These are phyloP conservation scores for Favolaschia claudopus DNA, from an alignment of 768 basidiomycete species.

Conservation along the genomic window DNA sequence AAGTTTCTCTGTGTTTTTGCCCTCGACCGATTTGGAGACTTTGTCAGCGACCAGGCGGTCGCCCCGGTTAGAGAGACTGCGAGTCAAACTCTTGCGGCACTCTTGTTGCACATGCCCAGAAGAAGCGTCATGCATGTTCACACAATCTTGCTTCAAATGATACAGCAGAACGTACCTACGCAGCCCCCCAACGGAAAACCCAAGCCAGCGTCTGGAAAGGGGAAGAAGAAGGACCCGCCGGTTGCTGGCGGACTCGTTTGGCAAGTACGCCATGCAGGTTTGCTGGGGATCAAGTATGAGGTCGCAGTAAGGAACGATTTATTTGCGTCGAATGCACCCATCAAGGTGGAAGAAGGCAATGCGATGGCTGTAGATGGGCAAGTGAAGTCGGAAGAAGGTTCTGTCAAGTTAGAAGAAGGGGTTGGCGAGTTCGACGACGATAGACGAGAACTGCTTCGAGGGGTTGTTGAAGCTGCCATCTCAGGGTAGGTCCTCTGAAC, in stretches of 20 bases:
- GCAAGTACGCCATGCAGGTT: slow-evolving; percentile 98
- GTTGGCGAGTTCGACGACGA: slow-evolving; percentile 39
- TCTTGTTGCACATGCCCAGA: slow-evolving; percentile 89
- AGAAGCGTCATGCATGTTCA: slow-evolving; percentile 83
- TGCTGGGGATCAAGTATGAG: slow-evolving; percentile 97
- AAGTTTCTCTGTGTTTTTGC: slow-evolving; percentile 90
- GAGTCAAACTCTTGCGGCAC: slow-evolving; percentile 90
- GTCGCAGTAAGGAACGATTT: slow-evolving; percentile 92
- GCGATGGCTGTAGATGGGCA: slow-evolving; percentile 24
- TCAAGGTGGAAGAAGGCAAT: not conserved
- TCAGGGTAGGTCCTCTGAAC: slow-evolving; percentile 70
- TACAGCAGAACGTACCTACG: slow-evolving; percentile 80
- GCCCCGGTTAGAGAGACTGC: slow-evolving; percentile 97
- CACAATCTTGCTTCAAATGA: slow-evolving; percentile 88
- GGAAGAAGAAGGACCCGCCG: not conserved
- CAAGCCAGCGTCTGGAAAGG: slow-evolving; percentile 7
- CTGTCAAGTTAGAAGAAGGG: slow-evolving; percentile 42
- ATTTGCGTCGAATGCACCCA: slow-evolving; percentile 53
- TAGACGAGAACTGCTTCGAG: slow-evolving; percentile 69
- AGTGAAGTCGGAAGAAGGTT: not conserved
- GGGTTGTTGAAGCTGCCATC: slow-evolving; percentile 90
- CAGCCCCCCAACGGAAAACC: slow-evolving; percentile 36
- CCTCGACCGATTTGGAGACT: slow-evolving; percentile 97
- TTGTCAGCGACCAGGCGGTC: slow-evolving; percentile 95
- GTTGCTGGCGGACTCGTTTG: slow-evolving; percentile 59